Conservation (phyloP, 2,329 filamentous ascomycete species). For the Diplodia seriata region DNA sequence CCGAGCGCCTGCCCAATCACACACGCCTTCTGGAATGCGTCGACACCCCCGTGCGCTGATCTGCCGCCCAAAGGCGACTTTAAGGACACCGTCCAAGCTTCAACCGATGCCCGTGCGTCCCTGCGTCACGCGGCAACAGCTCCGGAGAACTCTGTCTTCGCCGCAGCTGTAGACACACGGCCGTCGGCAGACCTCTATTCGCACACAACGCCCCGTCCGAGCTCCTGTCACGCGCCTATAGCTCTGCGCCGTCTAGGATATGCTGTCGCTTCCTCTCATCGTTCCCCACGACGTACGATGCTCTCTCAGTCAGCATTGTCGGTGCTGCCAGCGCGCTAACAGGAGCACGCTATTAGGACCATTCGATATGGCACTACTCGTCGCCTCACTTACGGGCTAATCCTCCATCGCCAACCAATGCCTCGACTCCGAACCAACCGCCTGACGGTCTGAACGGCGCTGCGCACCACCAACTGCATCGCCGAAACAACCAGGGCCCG, state of each 20-base stretch:
- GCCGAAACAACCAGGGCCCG: conserved; percentile 46
- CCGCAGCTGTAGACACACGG: conserved; percentile 21
- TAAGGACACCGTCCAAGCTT: conserved; percentile 13
- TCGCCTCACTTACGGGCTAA: conserved; percentile 24
- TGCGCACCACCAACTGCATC: conserved; percentile 36
- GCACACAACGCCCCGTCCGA: conserved; percentile 5
- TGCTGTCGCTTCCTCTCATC: conserved; percentile 42
- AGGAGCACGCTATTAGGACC: conserved; percentile 9
- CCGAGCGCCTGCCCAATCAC: conserved; percentile 16
- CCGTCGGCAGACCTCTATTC: not conserved
- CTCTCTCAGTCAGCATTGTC: conserved; percentile 1
- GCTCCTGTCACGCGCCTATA: conserved; percentile 19
- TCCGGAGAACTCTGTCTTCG: not conserved
- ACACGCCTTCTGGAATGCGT: conserved; percentile 11
- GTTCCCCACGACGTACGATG: conserved; percentile 40
- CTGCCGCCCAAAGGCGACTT: conserved; percentile 5
- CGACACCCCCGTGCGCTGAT: conserved; percentile 5
- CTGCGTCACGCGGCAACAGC: conserved; percentile 18
- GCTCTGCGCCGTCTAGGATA: conserved; percentile 25
- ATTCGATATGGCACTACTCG: conserved; percentile 29
- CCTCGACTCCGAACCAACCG: conserved; percentile 37
- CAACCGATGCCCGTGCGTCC: conserved; percentile 11
- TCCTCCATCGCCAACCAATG: conserved; percentile 38
- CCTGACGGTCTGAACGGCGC: conserved; percentile 36
- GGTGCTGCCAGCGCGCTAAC: conserved; percentile 29